phyloP scores from a whole-genome alignment of 768 basidiomycete genomes.

The Podaxis sp. region DNA sequence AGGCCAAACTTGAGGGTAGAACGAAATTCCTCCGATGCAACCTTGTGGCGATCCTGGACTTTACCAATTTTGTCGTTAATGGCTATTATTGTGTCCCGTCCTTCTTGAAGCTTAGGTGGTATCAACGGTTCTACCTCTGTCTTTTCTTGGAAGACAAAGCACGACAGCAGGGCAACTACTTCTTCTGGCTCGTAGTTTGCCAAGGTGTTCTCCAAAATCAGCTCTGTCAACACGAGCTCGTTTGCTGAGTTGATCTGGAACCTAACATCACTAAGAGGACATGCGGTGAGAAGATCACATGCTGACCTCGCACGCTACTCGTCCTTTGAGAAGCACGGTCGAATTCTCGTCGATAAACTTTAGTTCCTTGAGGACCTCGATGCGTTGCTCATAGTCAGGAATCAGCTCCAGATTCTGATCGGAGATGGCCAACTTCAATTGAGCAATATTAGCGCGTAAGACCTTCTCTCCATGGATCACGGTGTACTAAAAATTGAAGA shows the following conservation, averaged over 20 bases:
- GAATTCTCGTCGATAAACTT: slow-evolving; percentile 95
- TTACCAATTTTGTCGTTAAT: slow-evolving; percentile 78
- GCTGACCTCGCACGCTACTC: slow-evolving; percentile 94
- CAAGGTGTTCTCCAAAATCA: slow-evolving; percentile 94
- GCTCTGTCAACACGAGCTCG: slow-evolving; percentile 93
- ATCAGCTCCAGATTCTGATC: slow-evolving; percentile 96
- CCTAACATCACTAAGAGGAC: slow-evolving; percentile 4
- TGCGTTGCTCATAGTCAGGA: slow-evolving; percentile 95
- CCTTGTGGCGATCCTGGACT: slow-evolving; percentile 79
- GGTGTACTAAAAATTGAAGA: slow-evolving; percentile 55
- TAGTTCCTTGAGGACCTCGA: slow-evolving; percentile 86
- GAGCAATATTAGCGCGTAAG: slow-evolving; percentile 69
- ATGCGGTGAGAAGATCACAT: background rate
- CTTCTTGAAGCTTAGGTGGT: slow-evolving; percentile 75
- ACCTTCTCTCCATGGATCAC: slow-evolving; percentile 73
- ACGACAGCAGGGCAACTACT: slow-evolving; percentile 92
- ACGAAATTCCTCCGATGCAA: slow-evolving; percentile 76
- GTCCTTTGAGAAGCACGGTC: slow-evolving; percentile 92
- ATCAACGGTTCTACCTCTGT: slow-evolving; percentile 86
- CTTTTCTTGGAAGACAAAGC: slow-evolving; percentile 98
- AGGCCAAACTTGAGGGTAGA: slow-evolving; percentile 85
- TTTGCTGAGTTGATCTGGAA: slow-evolving; percentile 95
- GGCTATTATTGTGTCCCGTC: slow-evolving; percentile 71
- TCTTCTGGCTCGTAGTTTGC: slow-evolving; percentile 92
- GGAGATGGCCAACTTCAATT: slow-evolving; percentile 82